A percentile compares a stretch with the other conserved stretches of the same genome.
These are phyloP conservation scores for Botrytis squamosa DNA, from an alignment of 2,329 filamentous ascomycete genomes.

Conservation along the genomic window DNA sequence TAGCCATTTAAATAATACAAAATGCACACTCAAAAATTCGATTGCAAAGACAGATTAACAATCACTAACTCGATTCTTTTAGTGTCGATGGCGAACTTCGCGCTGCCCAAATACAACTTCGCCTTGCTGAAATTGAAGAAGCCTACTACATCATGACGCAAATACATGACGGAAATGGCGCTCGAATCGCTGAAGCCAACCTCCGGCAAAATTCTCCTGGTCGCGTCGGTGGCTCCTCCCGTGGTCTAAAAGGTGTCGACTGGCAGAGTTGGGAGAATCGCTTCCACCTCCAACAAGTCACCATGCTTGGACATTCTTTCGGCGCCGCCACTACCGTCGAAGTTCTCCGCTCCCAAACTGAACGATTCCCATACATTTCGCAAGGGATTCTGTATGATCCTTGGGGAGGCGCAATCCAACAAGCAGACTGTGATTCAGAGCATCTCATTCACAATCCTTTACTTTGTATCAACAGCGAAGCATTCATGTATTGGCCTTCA, in stretches of 20 bases:
- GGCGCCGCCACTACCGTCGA: constrained; percentile 64
- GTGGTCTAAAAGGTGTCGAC: constrained; percentile 53
- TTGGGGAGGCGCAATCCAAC: constrained; percentile 55
- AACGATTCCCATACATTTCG: constrained; percentile 56
- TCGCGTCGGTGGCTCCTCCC: constrained; percentile 57
- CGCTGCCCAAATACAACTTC: constrained; percentile 60
- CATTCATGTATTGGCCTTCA: constrained; percentile 67
- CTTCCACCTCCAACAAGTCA: constrained; percentile 57
- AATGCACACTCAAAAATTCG: neutral
- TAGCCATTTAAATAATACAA: neutral
- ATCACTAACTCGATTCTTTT: neutral
- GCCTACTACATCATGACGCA: constrained; percentile 55
- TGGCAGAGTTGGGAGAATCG: constrained; percentile 58
- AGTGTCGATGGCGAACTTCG: constrained; percentile 57
- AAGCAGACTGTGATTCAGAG: constrained; percentile 44
- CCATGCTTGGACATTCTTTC: constrained; percentile 65
- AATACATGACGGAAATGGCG: constrained; percentile 55
- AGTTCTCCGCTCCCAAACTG: constrained; percentile 50
- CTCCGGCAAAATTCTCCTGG: constrained; percentile 50
- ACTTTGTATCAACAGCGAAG: constrained; percentile 64
- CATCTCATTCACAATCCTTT: constrained; percentile 53
- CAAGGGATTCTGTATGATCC: constrained; percentile 67
- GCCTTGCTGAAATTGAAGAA: constrained; percentile 64
- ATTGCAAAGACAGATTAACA: neutral
- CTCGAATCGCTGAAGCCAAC: constrained; percentile 51